phyloP scores from a whole-genome alignment of 1,284 basidiomycete species.

The Sanghuangporus baumii region DNA sequence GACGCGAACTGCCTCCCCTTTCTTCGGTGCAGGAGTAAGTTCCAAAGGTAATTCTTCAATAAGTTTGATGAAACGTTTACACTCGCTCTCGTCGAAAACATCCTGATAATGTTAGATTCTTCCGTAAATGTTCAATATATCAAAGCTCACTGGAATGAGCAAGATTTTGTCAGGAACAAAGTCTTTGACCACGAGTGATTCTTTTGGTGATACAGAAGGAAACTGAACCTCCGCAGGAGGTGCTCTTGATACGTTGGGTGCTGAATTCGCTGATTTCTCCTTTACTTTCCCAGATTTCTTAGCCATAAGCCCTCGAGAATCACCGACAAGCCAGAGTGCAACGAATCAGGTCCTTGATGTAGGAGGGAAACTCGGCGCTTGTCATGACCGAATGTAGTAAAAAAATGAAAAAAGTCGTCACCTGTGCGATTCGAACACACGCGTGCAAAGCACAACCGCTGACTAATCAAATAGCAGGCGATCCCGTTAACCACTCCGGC shows the following conservation, averaged over 20 bases:
- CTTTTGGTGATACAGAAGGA: slow-evolving; percentile 7
- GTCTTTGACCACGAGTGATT: neutral
- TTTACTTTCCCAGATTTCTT: slow-evolving; percentile 4
- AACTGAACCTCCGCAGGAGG: neutral
- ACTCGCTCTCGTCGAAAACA: slow-evolving; percentile 54
- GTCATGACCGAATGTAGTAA: neutral
- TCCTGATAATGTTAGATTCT: slow-evolving; percentile 33
- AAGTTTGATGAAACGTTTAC: slow-evolving; percentile 57
- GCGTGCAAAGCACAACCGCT: slow-evolving; percentile 82
- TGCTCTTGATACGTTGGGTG: neutral
- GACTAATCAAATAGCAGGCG: slow-evolving; percentile 60
- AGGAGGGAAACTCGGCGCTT: neutral
- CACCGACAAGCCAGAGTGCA: neutral
- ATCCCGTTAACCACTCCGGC: slow-evolving; percentile 91
- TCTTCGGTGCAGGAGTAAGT: slow-evolving; percentile 67
- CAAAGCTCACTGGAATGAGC: slow-evolving; percentile 3
- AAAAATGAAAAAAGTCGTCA: slow-evolving; percentile 51
- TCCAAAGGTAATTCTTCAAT: slow-evolving; percentile 60
- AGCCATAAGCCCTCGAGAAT: neutral
- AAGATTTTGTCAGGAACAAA: slow-evolving; percentile 13
- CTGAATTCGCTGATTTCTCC: neutral
- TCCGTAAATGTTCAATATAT: neutral
- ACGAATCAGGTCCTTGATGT: neutral
- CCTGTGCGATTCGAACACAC: slow-evolving; percentile 86
- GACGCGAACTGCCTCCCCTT: slow-evolving; percentile 69